Evolutionary conservation across 1,284 basidiomycete species (phyloP), one percentile per base, ranked within the genome.

Genomic region (Golubevia sp.): DNA sequence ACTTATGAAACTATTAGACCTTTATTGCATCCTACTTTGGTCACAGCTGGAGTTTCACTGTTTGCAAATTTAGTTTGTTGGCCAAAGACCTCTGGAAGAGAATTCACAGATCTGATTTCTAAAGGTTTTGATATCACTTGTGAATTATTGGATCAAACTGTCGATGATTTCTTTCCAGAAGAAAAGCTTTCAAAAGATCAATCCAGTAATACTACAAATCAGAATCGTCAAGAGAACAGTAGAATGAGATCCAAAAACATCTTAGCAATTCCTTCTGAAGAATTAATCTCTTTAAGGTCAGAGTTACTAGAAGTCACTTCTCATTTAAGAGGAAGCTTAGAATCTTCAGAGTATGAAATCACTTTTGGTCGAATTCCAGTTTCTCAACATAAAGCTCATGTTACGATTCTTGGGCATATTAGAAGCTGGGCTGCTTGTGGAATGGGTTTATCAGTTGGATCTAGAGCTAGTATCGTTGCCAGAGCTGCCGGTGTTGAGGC

Each of bases 371-470:
- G 71, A 3, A 59, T 81, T 5, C 67, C 72, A 18, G 51, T 71
- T 13, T 44, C n/a, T 2, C 58, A 68, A 3, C 53, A 67, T 44
- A 56, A 56, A 18, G 56, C 62, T 2, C 61, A 74, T 0, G 57
- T 71, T 5, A 49, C 60, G 5, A 53, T 65, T 8, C 44, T 79
- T 13, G 51, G 56, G 2, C 55, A 69, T 24, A 61, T 73, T 21
- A 61, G 65, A 1, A 67, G 64, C 0, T 79, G 79, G 79, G 61
- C 74, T 48, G 59, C 63, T 3, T 75, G 76, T 54, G 74, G 74
- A 3, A 64, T 74, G 57, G 74, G 73, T 11, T 55, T 69, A 15
- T 25, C 24, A 15, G 51, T 30, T 30, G 51, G 51, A 25, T 13
- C 38, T 44, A 44, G 18, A 44, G 38, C 38, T 44, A 44, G 11